Evolutionary conservation across 176 grass and related monocot genomes (phyloP).

Genomic region (Rhynchospora pubera): DNA sequence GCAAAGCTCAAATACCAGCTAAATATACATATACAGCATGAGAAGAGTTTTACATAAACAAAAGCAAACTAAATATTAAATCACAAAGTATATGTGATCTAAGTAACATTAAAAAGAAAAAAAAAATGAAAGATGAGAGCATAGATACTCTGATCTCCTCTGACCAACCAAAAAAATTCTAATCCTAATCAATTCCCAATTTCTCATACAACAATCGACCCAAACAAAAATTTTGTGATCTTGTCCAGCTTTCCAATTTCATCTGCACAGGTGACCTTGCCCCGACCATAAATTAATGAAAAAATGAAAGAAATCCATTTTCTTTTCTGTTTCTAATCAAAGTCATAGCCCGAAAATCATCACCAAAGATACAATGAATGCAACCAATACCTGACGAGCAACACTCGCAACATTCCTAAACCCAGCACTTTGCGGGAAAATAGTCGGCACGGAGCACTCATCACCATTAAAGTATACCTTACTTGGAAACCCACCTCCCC

Average conservation of each 20-base stretch:
- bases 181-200: slow-evolving; percentile 6
- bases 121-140: not conserved
- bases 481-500: slow-evolving; percentile 69
- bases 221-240: not conserved
- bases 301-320: slow-evolving; percentile 43
- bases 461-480: slow-evolving; percentile 98
- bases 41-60: slow-evolving; percentile 16
- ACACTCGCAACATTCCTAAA: slow-evolving; percentile 24
- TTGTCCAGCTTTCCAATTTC: not conserved
- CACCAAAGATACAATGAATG: slow-evolving; percentile 40
- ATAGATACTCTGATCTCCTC: slow-evolving; percentile 1
- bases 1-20: not conserved
- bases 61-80: slow-evolving; percentile 21
- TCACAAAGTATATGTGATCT: slow-evolving; percentile 23
- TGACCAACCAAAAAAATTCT: not conserved
- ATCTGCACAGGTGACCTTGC: not conserved
- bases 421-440: slow-evolving; percentile 34
- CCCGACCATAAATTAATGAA: slow-evolving; percentile 22
- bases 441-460: slow-evolving; percentile 52
- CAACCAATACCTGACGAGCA: slow-evolving; percentile 21
- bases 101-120: not conserved
- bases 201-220: not conserved
- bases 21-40: slow-evolving; percentile 20
- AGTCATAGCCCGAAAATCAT: slow-evolving; percentile 34
- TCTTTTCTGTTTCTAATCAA: slow-evolving; percentile 5